Evolutionary conservation across 2,329 filamentous ascomycete species (phyloP), one percentile per base, ranked within the genome.

Genomic region (Colletotrichum graminicola): DNA sequence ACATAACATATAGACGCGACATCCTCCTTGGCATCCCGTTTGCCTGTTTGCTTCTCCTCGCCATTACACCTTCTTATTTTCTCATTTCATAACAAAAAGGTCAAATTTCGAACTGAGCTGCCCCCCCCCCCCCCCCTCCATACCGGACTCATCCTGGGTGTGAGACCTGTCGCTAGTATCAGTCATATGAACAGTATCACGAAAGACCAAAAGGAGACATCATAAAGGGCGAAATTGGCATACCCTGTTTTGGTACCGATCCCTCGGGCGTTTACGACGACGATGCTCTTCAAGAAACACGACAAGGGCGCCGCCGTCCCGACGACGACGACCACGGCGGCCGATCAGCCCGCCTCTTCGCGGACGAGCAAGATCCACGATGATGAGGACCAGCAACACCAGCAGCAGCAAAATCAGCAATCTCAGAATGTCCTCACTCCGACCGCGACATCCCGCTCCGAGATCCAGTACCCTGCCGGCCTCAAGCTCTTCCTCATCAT

Each of bases 401-500:
- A 32, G 0, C 56, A 64, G 21, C 43, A 45, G 3, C 5, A 12
- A 32, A n/a, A 39, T 2, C 45, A 61, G 3, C 45, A 61, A 21
- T 11, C 52, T 2, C 47, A 68, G 34, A 11, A 69, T 43, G 55
- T 41, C 14, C 26, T 65, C 8, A 2, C 55, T 8, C 66, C 65
- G 4, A 71, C 67, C 26, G 52, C 60, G 8, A 56, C 70, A 21
- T 45, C 70, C 12, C 61, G 55, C 10, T 60, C 55, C 60, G 60
- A 62, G 34, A 57, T 72, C 10, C 49, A 71, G 60, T 72, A 72
- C 29, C 70, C 70, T 1, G 14, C 39, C 34, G 70, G 70, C 47
- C 14, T 72, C 32, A 72, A 66, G 54, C 70, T 84, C 29, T 60
- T 74, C 29, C 68, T 74, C 2, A 62, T 71, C 41, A 60, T 71